Base-by-base conservation (phyloP, 495 filamentous ascomycete genomes). In the Amniculicola lignicola region DNA sequence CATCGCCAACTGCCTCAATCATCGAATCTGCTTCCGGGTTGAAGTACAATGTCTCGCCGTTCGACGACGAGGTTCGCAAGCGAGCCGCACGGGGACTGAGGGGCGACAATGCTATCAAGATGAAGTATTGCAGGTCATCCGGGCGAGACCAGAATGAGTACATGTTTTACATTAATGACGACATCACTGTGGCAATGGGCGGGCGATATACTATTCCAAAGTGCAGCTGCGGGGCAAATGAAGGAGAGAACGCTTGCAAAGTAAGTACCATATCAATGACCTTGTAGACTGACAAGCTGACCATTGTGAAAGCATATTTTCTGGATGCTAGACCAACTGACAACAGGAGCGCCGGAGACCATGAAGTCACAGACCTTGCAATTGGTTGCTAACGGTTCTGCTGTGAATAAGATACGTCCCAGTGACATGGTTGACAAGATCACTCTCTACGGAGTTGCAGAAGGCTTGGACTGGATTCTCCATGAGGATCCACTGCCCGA, bases 171-270 rank as follows among this genome's bases (percentile, higher is more conserved):
- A 51, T 65, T 15, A 39, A 51, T 4, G 62, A 65, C 44, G 52
- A 58, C n/a, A 61, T 65, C 23, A 53, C 36, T 22, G 47, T 65
- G 11, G 29, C 33, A 19, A 49, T 65, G 39, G 53, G 57, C 11
- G 47, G 43, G 11, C n/a, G 37, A 5, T 53, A 53, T 22, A 25
- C 14, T 16, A 44, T 46, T 10, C 62, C 62, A 4, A 43, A 43
- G 11, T 65, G 62, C 25, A 65, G 21, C 27, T 65, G 62, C 19
- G 62, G 62, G 12, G 62, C 57, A 0, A 65, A 65, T 39, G 57
- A 53, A 19, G 57, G 49, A 14, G 57, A 50, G 1, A 54, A 42
- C 2, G 62, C 62, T 2, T 65, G 62, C 39, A 65, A 65, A 43
- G 62, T 65, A 3, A 54, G 47, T 52, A 12, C 12, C n/a, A n/a